Conservation (phyloP, 2,329 filamentous ascomycete species). For the Alternaria brassicae region DNA sequence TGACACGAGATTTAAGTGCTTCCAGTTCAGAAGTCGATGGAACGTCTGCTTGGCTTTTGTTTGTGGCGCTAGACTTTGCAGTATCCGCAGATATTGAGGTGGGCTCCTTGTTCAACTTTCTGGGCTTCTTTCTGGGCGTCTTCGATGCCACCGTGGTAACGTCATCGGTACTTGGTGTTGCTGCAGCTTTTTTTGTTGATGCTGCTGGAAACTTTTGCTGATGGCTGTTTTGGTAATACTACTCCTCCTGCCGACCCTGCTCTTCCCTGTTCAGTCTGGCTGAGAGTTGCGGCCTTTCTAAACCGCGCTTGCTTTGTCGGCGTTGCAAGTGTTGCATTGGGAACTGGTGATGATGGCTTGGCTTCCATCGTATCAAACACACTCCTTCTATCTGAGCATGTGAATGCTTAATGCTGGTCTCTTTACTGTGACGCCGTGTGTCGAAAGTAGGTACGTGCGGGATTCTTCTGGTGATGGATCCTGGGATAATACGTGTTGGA, state of each 20-base stretch:
- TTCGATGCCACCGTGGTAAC: background rate
- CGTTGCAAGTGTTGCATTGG: constrained; percentile 27
- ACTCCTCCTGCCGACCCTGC: constrained; percentile 43
- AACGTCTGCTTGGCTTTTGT: constrained; percentile 3
- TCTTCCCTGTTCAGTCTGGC: constrained; percentile 20
- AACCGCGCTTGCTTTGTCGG: constrained; percentile 32
- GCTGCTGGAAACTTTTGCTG: constrained; percentile 16
- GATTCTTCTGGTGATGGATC: background rate
- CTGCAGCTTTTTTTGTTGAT: constrained; percentile 3
- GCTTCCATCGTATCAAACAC: constrained; percentile 28
- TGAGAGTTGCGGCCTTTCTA: constrained; percentile 25
- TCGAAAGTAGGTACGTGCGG: background rate
- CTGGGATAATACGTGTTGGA: background rate
- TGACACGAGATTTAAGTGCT: constrained; percentile 45
- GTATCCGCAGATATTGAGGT: constrained; percentile 8
- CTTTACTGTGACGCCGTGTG: background rate
- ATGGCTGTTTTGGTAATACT: constrained; percentile 19
- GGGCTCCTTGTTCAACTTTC: constrained; percentile 46
- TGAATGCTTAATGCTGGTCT: background rate
- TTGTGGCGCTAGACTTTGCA: constrained; percentile 2
- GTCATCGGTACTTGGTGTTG: constrained; percentile 16
- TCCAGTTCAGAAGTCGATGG: constrained; percentile 39
- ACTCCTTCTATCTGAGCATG: background rate
- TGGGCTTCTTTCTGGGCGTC: constrained; percentile 28
- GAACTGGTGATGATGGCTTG: constrained; percentile 35